phyloP scores from a whole-genome alignment of 2,329 filamentous ascomycete genomes.

The Calycina marina region DNA sequence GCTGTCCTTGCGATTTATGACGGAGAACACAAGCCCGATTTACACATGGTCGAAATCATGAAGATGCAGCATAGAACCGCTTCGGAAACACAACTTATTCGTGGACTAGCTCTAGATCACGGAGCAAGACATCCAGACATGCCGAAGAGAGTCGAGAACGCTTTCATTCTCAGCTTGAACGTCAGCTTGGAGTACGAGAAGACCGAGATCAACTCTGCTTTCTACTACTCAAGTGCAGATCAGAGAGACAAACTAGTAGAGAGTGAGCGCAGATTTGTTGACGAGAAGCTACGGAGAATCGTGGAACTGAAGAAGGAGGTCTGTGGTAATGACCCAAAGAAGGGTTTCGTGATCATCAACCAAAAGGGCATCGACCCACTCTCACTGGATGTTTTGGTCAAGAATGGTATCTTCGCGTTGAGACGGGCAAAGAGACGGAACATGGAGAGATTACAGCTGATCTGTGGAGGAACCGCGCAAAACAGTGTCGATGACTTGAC shows the following conservation, averaged over 20 bases:
- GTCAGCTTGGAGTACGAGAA: slow-evolving; percentile 98
- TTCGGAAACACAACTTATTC: slow-evolving; percentile 90
- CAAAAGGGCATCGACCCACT: slow-evolving; percentile 98
- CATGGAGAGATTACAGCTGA: slow-evolving; percentile 94
- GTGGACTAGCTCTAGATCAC: slow-evolving; percentile 84
- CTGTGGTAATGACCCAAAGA: slow-evolving; percentile 82
- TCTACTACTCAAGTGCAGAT: slow-evolving; percentile 96
- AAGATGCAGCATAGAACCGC: slow-evolving; percentile 98
- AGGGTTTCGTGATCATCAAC: slow-evolving; percentile 96
- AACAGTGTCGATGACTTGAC: slow-evolving; percentile 93
- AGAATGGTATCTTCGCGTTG: slow-evolving; percentile 93
- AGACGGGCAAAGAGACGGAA: slow-evolving; percentile 93
- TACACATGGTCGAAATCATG: slow-evolving; percentile 99
- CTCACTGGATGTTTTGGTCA: slow-evolving; percentile 87
- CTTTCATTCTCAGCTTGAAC: slow-evolving; percentile 87
- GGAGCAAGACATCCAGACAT: slow-evolving; percentile 95
- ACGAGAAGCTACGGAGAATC: slow-evolving; percentile 93
- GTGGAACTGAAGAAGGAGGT: slow-evolving; percentile 97
- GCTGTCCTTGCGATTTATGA: slow-evolving; percentile 90
- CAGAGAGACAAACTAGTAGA: slow-evolving; percentile 97
- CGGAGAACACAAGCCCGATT: slow-evolving; percentile 77
- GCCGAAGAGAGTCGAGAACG: slow-evolving; percentile 92
- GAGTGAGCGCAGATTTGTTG: slow-evolving; percentile 89
- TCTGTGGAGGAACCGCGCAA: slow-evolving; percentile 81
- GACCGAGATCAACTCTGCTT: slow-evolving; percentile 96